A percentile compares a stretch with the other conserved stretches of the same genome.
Conservation (phyloP, 1,284 basidiomycete genomes). For the Rhodotorula sp. region DNA sequence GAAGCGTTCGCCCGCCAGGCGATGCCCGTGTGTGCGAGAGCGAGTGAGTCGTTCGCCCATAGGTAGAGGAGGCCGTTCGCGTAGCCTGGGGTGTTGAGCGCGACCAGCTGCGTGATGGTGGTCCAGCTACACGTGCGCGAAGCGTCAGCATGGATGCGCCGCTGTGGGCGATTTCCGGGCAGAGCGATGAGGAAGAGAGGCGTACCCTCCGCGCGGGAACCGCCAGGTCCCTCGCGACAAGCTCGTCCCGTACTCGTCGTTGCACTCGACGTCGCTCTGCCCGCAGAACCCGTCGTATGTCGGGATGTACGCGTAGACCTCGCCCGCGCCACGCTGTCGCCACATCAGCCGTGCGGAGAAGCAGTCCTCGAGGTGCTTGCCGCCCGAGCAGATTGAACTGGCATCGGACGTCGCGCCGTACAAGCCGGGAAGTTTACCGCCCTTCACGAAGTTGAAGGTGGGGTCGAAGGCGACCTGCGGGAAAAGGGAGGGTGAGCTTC, state of each 20-base stretch:
- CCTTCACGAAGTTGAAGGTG: slow-evolving; percentile 35
- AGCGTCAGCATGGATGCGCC: not conserved
- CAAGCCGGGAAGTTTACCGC: slow-evolving; percentile 42
- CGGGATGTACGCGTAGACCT: slow-evolving; percentile 36
- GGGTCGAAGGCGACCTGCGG: slow-evolving; percentile 30
- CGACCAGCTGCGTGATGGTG: slow-evolving; percentile 34
- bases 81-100: slow-evolving; percentile 30
- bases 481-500: too few species aligned
- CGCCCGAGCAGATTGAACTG: slow-evolving; percentile 18
- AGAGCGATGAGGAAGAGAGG: not conserved
- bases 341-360: slow-evolving; percentile 34
- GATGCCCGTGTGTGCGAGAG: slow-evolving; percentile 25
- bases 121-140: slow-evolving; percentile 18
- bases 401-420: slow-evolving; percentile 13
- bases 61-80: slow-evolving; percentile 36
- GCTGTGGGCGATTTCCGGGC: too few species aligned
- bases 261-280: slow-evolving; percentile 27
- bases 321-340: slow-evolving; percentile 21
- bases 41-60: slow-evolving; percentile 29
- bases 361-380: slow-evolving; percentile 15
- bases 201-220: slow-evolving; percentile 17
- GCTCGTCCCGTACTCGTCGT: slow-evolving; percentile 28
- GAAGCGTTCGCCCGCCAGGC: slow-evolving; percentile 13
- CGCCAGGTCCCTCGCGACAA: slow-evolving; percentile 20
- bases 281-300: slow-evolving; percentile 14